These are phyloP conservation scores for Colletotrichum godetiae DNA, from an alignment of 2,329 filamentous ascomycete genomes.

Conservation along the genomic window DNA sequence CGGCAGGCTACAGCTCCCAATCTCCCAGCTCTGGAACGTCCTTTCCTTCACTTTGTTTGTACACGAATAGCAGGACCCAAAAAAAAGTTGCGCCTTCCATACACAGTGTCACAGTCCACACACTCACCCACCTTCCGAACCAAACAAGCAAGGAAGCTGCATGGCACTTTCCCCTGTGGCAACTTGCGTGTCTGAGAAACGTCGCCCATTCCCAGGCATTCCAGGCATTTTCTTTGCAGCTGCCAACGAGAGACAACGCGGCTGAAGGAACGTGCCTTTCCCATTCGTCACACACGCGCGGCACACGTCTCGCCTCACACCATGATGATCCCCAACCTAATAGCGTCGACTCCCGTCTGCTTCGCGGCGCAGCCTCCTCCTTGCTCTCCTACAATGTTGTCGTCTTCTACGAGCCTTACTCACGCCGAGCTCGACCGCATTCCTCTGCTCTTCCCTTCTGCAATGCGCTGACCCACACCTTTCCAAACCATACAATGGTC, in stretches of 20 bases:
- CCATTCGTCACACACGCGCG: not conserved
- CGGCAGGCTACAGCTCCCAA: not conserved
- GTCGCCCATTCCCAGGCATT: not conserved
- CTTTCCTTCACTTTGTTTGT: not conserved
- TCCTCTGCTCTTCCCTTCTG: not conserved
- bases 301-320: not conserved
- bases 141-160: slow-evolving; percentile 20
- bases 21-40: not conserved
- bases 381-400: not conserved
- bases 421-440: not conserved
- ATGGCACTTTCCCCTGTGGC: not conserved
- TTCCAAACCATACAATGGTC: not conserved
- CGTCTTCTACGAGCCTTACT: not conserved
- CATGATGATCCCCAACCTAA: not conserved
- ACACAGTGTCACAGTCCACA: not conserved
- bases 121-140: not conserved
- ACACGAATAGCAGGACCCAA: not conserved
- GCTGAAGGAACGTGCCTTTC: not conserved
- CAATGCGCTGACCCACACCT: not conserved
- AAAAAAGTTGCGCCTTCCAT: not conserved
- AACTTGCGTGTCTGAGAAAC: not conserved
- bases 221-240: no score
- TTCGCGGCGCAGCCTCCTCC: not conserved
- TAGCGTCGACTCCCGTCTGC: not conserved
- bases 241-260: not conserved